A percentile compares a stretch with the other conserved stretches of the same genome.
Conservation (phyloP, 495 filamentous ascomycete genomes). For the Penicillium argentinense region DNA sequence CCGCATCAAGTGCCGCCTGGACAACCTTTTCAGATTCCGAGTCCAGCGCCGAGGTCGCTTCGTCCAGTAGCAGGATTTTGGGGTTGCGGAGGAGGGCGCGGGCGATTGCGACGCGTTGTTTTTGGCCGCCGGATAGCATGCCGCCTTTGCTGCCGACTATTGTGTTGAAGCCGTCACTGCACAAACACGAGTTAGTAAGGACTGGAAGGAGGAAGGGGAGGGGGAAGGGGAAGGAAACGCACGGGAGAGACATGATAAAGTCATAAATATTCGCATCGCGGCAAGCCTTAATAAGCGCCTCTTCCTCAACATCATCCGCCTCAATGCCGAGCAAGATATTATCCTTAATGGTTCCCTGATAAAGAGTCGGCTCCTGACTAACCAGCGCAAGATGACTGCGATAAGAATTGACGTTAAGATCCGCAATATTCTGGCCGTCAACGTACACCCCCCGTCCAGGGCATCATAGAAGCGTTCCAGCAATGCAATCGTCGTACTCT, state of each 20-base stretch:
- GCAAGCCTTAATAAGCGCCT: conserved; percentile 70
- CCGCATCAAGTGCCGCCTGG: conserved; percentile 74
- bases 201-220: neutral
- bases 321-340: conserved; percentile 75
- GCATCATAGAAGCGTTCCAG: conserved; percentile 87
- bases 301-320: conserved; percentile 63
- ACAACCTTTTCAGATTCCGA: conserved; percentile 81
- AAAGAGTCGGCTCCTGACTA: conserved; percentile 82
- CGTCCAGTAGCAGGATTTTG: conserved; percentile 72
- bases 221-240: conserved; percentile 21
- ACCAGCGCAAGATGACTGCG: conserved; percentile 76
- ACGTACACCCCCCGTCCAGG: conserved; percentile 69
- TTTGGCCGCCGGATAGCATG: conserved; percentile 80
- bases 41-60: conserved; percentile 81
- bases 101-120: conserved; percentile 78
- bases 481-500: conserved; percentile 77
- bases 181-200: conserved; percentile 27
- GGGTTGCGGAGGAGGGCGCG: conserved; percentile 71
- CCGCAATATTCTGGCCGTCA: conserved; percentile 72
- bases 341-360: conserved; percentile 81
- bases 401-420: conserved; percentile 76
- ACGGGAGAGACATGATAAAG: conserved; percentile 74
- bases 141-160: conserved; percentile 74
- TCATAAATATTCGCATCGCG: conserved; percentile 90
- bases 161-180: conserved; percentile 70